phyloP scores from a whole-genome alignment of 179 eudicot genomes.

The Silene coronaria region DNA sequence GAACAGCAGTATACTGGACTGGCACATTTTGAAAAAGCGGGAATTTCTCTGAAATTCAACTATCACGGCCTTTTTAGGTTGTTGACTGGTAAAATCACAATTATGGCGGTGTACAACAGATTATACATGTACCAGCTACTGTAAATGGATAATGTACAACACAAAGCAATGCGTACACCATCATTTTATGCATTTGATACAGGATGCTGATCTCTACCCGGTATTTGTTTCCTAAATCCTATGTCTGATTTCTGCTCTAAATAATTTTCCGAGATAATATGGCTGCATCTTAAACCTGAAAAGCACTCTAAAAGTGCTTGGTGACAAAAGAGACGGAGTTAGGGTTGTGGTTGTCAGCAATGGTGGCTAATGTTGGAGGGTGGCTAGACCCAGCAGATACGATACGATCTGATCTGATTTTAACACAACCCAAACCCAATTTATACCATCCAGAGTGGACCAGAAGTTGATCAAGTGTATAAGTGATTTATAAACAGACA shows the following conservation, averaged over 20 bases:
- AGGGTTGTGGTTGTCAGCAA: too few species aligned
- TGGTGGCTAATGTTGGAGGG: too few species aligned
- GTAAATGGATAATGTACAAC: slow-evolving; percentile 21
- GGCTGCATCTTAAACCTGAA: too few species aligned
- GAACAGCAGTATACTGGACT: slow-evolving; percentile 3
- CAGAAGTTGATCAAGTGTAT: too few species aligned
- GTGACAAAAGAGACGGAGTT: too few species aligned
- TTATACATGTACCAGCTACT: slow-evolving; percentile 21
- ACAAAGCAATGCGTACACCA: background rate
- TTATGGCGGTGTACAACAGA: slow-evolving; percentile 18
- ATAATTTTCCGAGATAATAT: background rate
- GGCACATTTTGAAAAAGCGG: background rate
- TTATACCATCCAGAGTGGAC: too few species aligned
- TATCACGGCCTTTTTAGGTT: slow-evolving; percentile 8
- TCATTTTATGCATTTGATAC: background rate
- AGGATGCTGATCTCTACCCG: background rate
- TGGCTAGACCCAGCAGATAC: too few species aligned
- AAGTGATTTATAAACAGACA: too few species aligned
- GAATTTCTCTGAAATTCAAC: slow-evolving; percentile 11
- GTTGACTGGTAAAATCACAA: slow-evolving; percentile 14
- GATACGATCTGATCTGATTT: too few species aligned
- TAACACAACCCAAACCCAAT: too few species aligned
- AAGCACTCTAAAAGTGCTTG: too few species aligned
- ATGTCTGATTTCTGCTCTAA: background rate
- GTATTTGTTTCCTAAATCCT: background rate